Percentiles rank a stretch among this genome's conserved stretches.
Conservation (phyloP, 2,329 filamentous ascomycete species). For the Metarhizium sp. region DNA sequence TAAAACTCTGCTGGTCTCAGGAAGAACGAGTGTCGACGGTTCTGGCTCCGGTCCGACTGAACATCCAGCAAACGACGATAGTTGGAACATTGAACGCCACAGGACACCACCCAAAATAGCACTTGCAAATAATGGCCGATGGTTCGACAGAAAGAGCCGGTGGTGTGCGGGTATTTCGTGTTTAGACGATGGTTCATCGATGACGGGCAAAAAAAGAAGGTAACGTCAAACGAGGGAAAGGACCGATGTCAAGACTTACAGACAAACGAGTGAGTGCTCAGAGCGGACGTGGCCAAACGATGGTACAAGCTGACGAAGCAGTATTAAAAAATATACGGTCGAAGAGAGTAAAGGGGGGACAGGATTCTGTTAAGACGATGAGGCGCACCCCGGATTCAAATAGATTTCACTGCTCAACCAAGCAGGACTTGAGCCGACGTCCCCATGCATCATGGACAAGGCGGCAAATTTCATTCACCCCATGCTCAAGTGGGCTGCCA, state of each 20-base stretch:
- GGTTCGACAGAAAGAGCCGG: not conserved
- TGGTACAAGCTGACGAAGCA: not conserved
- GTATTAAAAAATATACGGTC: not conserved
- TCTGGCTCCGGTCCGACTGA: not conserved
- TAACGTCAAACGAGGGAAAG: not conserved
- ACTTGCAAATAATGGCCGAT: not conserved
- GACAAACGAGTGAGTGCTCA: not conserved
- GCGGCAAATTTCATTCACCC: constrained; percentile 6
- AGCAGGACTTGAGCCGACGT: not conserved
- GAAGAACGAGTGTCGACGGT: not conserved
- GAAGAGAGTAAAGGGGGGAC: not conserved
- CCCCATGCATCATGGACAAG: constrained; percentile 1
- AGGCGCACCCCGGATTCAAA: constrained; percentile 4
- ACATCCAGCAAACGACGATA: not conserved
- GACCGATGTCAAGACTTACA: not conserved
- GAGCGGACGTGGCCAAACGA: not conserved
- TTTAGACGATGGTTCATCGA: not conserved
- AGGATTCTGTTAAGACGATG: not conserved
- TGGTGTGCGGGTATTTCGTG: not conserved
- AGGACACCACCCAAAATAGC: not conserved
- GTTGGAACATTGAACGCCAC: not conserved
- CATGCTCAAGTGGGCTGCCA: not conserved
- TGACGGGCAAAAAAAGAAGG: not conserved
- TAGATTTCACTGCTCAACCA: constrained; percentile 2
- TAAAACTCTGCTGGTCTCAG: not conserved